Percentiles rank a stretch among this genome's conserved stretches.
Conservation (phyloP, 164 flowering plant genomes). For the Vitis riparia region DNA sequence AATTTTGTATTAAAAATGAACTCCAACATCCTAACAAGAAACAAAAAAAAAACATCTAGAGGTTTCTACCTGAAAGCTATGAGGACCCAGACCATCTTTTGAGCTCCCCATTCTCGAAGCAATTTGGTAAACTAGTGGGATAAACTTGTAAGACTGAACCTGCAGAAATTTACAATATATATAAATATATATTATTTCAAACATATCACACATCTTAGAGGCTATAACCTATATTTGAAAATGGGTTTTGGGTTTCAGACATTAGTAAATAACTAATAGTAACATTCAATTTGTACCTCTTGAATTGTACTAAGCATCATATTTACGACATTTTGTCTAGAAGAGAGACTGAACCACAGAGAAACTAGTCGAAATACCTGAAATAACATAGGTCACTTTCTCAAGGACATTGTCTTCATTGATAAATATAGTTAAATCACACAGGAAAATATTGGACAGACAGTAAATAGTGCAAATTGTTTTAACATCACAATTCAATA, state of each 20-base stretch:
- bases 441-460: no score
- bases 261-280: neutral
- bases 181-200: no score
- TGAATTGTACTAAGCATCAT: constrained; percentile 72
- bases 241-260: neutral
- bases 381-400: constrained; percentile 21
- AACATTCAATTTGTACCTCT: constrained; percentile 49
- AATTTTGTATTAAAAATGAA: constrained; percentile 3
- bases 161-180: constrained; percentile 18
- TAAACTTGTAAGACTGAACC: constrained; percentile 94
- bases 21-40: neutral
- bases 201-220: no score
- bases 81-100: constrained; percentile 63
- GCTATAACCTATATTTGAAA: neutral
- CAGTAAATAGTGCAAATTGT: neutral
- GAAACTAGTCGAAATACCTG: constrained; percentile 96
- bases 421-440: neutral
- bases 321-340: constrained; percentile 65
- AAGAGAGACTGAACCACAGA: constrained; percentile 86
- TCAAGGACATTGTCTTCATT: neutral
- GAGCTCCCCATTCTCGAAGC: constrained; percentile 93
- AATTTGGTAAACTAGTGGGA: constrained; percentile 92
- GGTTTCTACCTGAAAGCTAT: constrained; percentile 67
- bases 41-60: neutral
- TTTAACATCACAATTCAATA: no score